These are phyloP conservation scores for Boletus barrowsii DNA, from an alignment of 768 basidiomycete genomes.

Conservation along the genomic window DNA sequence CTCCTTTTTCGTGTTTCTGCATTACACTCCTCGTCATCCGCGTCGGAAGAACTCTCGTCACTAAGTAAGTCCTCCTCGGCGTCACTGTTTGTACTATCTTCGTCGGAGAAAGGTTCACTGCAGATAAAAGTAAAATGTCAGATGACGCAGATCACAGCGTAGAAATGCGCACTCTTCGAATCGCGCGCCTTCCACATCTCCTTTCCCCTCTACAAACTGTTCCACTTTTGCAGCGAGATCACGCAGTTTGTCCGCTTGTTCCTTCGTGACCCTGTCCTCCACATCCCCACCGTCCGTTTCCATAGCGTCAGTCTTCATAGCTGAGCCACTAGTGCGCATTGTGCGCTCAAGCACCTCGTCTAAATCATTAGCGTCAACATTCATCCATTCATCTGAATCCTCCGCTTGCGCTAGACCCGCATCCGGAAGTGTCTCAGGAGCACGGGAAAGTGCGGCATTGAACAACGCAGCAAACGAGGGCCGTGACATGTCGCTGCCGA, in stretches of 20 bases:
- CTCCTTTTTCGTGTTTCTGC: conserved; percentile 29
- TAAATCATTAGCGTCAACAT: conserved; percentile 69
- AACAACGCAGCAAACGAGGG: conserved; percentile 76
- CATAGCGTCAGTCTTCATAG: conserved; percentile 40
- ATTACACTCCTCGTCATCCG: conserved; percentile 42
- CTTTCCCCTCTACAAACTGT: conserved; percentile 86
- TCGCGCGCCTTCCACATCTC: conserved; percentile 82
- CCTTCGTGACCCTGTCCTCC: conserved; percentile 49
- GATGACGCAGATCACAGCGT: neutral
- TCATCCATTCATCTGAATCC: conserved; percentile 84
- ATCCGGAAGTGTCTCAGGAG: conserved; percentile 28
- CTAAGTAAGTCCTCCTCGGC: conserved; percentile 34
- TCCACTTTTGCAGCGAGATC: conserved; percentile 83
- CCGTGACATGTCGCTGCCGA: conserved; percentile 52
- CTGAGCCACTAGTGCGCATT: conserved; percentile 13
- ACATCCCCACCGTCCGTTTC: conserved; percentile 40
- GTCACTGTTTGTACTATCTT: conserved; percentile 36
- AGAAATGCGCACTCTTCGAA: conserved; percentile 77
- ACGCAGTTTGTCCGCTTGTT: conserved; percentile 68
- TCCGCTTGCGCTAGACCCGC: conserved; percentile 40
- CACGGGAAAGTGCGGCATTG: conserved; percentile 54
- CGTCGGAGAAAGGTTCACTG: conserved; percentile 72
- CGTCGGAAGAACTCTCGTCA: conserved; percentile 44
- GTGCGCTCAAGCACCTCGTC: conserved; percentile 65
- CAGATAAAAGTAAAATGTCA: neutral